Evolutionary conservation across 148 eudicot species (phyloP).

Genomic region (Linanthus parryae): DNA sequence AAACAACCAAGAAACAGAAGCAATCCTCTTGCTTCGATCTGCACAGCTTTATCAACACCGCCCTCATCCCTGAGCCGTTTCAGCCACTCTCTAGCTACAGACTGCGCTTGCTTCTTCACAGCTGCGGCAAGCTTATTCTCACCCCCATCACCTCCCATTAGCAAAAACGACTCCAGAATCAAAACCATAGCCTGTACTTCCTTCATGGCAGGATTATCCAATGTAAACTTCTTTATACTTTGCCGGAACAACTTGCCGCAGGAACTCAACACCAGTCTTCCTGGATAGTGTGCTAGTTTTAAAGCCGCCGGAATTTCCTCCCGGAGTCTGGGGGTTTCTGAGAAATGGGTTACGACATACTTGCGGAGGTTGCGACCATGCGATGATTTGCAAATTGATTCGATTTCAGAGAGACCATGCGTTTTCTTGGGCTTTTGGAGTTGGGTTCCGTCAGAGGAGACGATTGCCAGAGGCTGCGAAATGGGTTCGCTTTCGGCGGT

Average conservation of each 20-base stretch:
- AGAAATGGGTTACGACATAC: too few species aligned
- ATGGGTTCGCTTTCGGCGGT: too few species aligned
- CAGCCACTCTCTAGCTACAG: background rate
- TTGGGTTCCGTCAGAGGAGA: too few species aligned
- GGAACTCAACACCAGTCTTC: background rate
- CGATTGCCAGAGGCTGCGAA: too few species aligned
- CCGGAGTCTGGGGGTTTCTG: too few species aligned
- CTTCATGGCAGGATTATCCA: background rate
- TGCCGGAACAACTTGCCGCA: background rate
- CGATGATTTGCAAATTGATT: too few species aligned
- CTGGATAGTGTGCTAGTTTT: background rate
- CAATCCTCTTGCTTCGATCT: conserved; percentile 11
- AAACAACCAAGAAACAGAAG: conserved; percentile 8
- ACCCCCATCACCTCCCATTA: background rate
- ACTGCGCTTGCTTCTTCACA: background rate
- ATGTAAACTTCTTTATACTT: background rate
- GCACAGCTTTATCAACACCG: background rate
- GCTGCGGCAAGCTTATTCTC: background rate
- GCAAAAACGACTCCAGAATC: background rate
- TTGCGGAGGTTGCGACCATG: too few species aligned
- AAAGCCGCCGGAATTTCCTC: background rate
- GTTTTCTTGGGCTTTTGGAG: too few species aligned
- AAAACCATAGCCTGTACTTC: too few species aligned
- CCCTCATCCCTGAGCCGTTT: background rate
- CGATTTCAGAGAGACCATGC: too few species aligned